Evolutionary conservation across 1,284 basidiomycete species (phyloP).

Genomic region (Sanguinoderma infundibulare): DNA sequence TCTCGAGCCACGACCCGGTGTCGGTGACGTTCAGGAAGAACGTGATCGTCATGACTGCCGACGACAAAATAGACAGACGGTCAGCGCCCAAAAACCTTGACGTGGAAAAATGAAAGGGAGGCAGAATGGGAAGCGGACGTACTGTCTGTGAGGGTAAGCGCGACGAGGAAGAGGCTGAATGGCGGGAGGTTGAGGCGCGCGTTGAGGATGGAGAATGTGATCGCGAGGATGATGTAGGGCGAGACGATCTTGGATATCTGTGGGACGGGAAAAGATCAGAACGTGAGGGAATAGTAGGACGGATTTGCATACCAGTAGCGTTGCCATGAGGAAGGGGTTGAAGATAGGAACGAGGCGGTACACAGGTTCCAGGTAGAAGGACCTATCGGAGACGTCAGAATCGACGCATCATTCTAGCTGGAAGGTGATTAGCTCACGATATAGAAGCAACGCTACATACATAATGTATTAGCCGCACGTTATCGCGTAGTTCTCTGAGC

Average conservation of each 20-base stretch:
- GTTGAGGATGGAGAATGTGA: slow-evolving; percentile 71
- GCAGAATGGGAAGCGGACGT: slow-evolving; percentile 25
- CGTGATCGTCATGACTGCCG: slow-evolving; percentile 73
- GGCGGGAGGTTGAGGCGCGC: slow-evolving; percentile 68
- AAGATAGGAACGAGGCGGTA: slow-evolving; percentile 89
- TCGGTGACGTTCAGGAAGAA: slow-evolving; percentile 89
- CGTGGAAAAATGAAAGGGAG: slow-evolving; percentile 7
- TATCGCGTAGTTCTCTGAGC: not conserved
- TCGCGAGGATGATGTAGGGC: slow-evolving; percentile 80
- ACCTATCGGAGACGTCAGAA: slow-evolving; percentile 43
- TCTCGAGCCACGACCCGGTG: slow-evolving; percentile 88
- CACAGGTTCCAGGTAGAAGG: slow-evolving; percentile 90
- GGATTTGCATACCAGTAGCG: slow-evolving; percentile 56
- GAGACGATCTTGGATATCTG: slow-evolving; percentile 85
- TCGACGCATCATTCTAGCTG: not conserved
- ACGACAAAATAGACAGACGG: slow-evolving; percentile 7
- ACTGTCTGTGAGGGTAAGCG: slow-evolving; percentile 78
- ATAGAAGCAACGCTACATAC: slow-evolving; percentile 82
- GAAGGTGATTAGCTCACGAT: slow-evolving; percentile 53
- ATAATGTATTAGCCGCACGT: not conserved
- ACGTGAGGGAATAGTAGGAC: not conserved
- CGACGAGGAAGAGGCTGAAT: slow-evolving; percentile 78
- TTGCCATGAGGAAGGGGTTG: slow-evolving; percentile 85
- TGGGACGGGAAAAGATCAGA: not conserved
- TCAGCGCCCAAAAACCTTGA: slow-evolving; percentile 1